A percentile compares a stretch with the other conserved stretches of the same genome.
Conservation (phyloP, 208 protist genomes). For the Trichomonas tenax region DNA sequence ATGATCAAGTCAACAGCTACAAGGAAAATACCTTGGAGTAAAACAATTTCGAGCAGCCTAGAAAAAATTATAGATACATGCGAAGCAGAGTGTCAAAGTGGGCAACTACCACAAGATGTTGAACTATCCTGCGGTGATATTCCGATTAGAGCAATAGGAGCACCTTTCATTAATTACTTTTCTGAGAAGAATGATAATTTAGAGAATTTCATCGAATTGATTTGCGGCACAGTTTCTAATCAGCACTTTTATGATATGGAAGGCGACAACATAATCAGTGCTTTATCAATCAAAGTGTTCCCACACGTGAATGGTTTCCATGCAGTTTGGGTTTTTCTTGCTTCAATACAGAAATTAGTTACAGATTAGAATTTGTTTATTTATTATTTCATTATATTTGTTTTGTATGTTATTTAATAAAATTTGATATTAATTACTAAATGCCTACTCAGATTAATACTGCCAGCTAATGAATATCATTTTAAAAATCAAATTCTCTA, state of each 20-base stretch:
- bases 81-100: not conserved
- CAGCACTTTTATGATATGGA: not conserved
- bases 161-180: not conserved
- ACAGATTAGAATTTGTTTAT: not conserved
- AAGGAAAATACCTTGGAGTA: not conserved
- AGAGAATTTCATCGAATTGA: not conserved
- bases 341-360: not conserved
- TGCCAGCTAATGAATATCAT: too few relatives aligned
- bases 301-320: not conserved
- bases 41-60: not conserved
- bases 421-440: too few relatives aligned
- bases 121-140: not conserved
- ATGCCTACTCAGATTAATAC: too few relatives aligned
- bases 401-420: not conserved
- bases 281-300: not conserved
- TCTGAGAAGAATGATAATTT: not conserved
- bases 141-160: not conserved
- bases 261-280: not conserved
- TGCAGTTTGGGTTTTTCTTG: not conserved
- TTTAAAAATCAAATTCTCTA: too few relatives aligned
- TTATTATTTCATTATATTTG: not conserved
- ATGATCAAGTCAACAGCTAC: not conserved
- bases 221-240: not conserved
- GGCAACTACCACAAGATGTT: not conserved
- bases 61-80: not conserved